Conservation (phyloP, 805 yeast genomes). For the Ogataea ramenticola region DNA sequence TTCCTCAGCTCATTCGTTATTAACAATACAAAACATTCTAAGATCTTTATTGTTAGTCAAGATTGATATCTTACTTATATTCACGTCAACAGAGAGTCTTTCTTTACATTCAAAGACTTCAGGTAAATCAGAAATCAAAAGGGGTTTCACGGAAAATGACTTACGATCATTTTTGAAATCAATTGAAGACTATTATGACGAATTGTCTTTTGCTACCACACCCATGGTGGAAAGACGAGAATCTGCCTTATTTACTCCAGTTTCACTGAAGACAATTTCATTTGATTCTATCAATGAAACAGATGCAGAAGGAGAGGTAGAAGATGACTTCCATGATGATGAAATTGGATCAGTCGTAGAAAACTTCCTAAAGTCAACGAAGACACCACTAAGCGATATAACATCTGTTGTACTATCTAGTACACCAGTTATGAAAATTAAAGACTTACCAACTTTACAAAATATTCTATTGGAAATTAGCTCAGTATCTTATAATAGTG, state of each 20-base stretch:
- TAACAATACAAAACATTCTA: conserved; percentile 22
- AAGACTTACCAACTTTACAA: conserved; percentile 10
- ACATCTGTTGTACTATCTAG: conserved; percentile 20
- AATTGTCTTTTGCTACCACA: conserved; percentile 5
- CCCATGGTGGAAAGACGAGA: conserved; percentile 5
- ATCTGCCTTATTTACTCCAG: neutral
- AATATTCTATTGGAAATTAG: conserved; percentile 22
- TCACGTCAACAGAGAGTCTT: conserved; percentile 14
- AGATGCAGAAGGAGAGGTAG: too few relatives aligned
- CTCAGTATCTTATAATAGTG: too few relatives aligned
- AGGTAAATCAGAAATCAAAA: conserved; percentile 8
- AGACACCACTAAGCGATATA: conserved; percentile 5
- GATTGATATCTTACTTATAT: conserved; percentile 19
- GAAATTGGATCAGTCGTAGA: neutral
- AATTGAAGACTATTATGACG: conserved; percentile 12
- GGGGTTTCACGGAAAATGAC: conserved; percentile 4
- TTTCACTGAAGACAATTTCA: neutral
- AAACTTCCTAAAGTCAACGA: neutral
- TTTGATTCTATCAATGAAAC: neutral
- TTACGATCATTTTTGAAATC: conserved; percentile 4
- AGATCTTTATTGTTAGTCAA: conserved; percentile 21
- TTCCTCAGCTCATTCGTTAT: conserved; percentile 13
- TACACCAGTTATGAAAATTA: conserved; percentile 8
- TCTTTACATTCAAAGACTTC: conserved; percentile 7
- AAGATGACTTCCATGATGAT: neutral